Evolutionary conservation across 768 basidiomycete species (phyloP).

Genomic region (Psilocybe sp.): DNA sequence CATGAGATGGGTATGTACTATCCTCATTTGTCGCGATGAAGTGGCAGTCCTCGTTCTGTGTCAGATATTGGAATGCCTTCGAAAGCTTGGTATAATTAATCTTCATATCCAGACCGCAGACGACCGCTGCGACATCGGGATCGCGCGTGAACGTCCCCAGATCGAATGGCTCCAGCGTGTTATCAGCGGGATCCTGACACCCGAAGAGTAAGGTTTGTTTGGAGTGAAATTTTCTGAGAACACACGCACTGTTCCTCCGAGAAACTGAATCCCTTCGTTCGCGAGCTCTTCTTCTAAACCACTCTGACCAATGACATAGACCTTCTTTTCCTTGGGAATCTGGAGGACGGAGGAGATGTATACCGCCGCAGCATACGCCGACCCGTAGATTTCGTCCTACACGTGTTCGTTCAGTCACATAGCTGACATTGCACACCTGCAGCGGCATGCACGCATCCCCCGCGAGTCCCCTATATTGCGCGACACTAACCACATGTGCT

Average conservation of each 20-base stretch:
- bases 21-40: constrained; percentile 95
- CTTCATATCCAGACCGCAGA: constrained; percentile 87
- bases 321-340: constrained; percentile 87
- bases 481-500: constrained; percentile 69
- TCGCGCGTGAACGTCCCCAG: constrained; percentile 72
- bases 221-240: background rate
- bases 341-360: constrained; percentile 87
- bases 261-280: constrained; percentile 77
- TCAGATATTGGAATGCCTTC: constrained; percentile 89
- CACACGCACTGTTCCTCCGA: constrained; percentile 76
- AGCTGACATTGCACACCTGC: no score
- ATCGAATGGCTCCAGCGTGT: constrained; percentile 66
- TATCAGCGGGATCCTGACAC: constrained; percentile 78
- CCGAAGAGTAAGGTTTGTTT: constrained; percentile 2
- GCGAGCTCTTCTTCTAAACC: constrained; percentile 92
- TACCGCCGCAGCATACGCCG: constrained; percentile 72
- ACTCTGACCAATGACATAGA: constrained; percentile 90
- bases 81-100: constrained; percentile 94
- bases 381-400: constrained; percentile 96
- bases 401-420: background rate
- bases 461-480: constrained; percentile 1
- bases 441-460: background rate
- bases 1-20: constrained; percentile 80
- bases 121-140: constrained; percentile 81
- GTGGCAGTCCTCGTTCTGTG: constrained; percentile 70